Evolutionary conservation across 768 basidiomycete genomes (phyloP).

Genomic region (Agaricus bisporus): DNA sequence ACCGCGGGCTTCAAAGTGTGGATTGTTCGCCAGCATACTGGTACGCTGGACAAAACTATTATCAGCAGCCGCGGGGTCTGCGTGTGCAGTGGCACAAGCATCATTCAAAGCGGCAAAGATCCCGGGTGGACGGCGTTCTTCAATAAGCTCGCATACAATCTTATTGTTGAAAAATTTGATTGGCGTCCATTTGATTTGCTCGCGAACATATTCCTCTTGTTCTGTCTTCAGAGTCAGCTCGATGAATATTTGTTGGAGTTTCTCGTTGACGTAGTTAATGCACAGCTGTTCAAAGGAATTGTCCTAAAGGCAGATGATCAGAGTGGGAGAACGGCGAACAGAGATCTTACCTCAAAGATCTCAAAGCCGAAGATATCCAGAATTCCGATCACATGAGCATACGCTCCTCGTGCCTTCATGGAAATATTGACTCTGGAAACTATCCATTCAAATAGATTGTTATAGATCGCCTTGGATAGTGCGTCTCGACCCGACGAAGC

Average conservation of each 20-base stretch:
- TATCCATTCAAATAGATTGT: constrained; percentile 99
- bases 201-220: constrained; percentile 97
- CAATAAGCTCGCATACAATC: constrained; percentile 96
- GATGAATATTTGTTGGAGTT: constrained; percentile 98
- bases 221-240: constrained; percentile 98
- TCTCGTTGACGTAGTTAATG: constrained; percentile 99
- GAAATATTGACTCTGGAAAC: constrained; percentile 93
- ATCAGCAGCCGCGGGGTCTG: constrained; percentile 93
- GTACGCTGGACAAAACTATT: constrained; percentile 94
- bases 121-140: constrained; percentile 92
- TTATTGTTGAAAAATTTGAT: constrained; percentile 99
- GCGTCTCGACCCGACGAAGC: constrained; percentile 88
- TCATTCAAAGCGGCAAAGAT: constrained; percentile 98
- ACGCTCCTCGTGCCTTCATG: constrained; percentile 79
- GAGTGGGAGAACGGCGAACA: background rate
- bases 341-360: constrained; percentile 75
- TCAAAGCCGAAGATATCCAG: constrained; percentile 99
- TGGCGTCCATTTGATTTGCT: constrained; percentile 98
- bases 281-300: constrained; percentile 97
- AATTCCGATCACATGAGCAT: constrained; percentile 87
- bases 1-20: constrained; percentile 94
- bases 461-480: constrained; percentile 92
- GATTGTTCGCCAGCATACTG: constrained; percentile 71
- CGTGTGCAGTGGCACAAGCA: constrained; percentile 98
- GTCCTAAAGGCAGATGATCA: constrained; percentile 43